Conservation (phyloP, 2,329 filamentous ascomycete genomes). For the Harringtonia lauricola region DNA sequence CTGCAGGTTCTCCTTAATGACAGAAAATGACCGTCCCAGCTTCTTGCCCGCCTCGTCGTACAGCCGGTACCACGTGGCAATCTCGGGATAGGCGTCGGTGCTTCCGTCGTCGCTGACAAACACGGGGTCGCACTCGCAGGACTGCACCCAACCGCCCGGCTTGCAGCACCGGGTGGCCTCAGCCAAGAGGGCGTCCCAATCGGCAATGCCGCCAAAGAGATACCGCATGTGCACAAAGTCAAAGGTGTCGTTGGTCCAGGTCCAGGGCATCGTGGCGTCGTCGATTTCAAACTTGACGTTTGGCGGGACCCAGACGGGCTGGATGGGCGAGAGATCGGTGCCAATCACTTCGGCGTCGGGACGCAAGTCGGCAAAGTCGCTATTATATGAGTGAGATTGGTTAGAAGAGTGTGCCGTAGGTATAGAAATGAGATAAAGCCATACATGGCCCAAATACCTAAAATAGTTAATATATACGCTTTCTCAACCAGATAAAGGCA, state of each 20-base stretch:
- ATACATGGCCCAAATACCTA: constrained; percentile 32
- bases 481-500: no score
- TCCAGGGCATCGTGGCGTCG: constrained; percentile 40
- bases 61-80: no score
- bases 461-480: no score
- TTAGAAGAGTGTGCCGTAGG: not conserved
- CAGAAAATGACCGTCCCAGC: not conserved
- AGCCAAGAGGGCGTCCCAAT: constrained; percentile 35
- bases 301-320: constrained; percentile 37
- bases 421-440: no score
- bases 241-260: constrained; percentile 33
- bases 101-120: no score
- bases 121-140: no score
- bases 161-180: no score
- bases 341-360: constrained; percentile 30
- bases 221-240: constrained; percentile 48
- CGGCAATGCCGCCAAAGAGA: constrained; percentile 39
- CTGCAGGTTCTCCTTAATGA: not conserved
- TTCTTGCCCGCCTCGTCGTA: no score
- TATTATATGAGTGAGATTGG: constrained; percentile 15
- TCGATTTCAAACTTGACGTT: constrained; percentile 55
- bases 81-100: no score
- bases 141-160: no score
- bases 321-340: constrained; percentile 37
- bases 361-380: constrained; percentile 23